Evolutionary conservation across 129 eudicot genomes (phyloP), one percentile per base, ranked within the genome.

Genomic region (Sambucus nigra): DNA sequence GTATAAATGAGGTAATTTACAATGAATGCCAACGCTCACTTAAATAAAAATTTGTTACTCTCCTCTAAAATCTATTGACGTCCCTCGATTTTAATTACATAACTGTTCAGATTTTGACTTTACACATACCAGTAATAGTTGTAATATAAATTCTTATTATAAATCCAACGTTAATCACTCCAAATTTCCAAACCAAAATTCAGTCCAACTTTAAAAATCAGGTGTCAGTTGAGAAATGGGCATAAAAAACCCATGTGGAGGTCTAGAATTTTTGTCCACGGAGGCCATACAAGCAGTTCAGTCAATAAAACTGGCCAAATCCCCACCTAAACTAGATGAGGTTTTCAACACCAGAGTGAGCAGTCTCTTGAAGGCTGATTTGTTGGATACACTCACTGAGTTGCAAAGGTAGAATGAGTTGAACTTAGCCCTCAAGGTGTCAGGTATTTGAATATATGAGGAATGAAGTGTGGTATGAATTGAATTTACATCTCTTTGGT

Each of bases 331-430:
- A 70, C 45, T 86, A 25, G 71, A 74, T 21, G 73, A 78, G 27
- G 92, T 86, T 3, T 66, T 86, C 63, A 45, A 53, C 52, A 70
- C 45, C 17, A 78, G 69, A 56, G 49, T 86, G 56, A 63, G 17
- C 44, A 71, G 95, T 59, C 80, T 86, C 32, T 70, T 86, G 86
- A 85, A 70, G 55, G n/a, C n/a, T n/a, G n/a, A n/a, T n/a, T n/a
- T n/a, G n/a, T n/a, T n/a, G n/a, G n/a, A n/a, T n/a, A n/a, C 78
- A 2, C 67, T 85, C 28, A 41, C 73, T 64, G 91, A 85, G 63
- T 62, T 85, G 53, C 85, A 77, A 60, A 75, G 91, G 35, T 82
- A 82, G 21, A 80, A 82, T 64, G 74, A 82, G 29, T 25, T 82
- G 41, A 63, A 74, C 21, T 60, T 82, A 47, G 78, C 92, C 28